Evolutionary conservation across 306 rosid species (phyloP).

Genomic region (Spatholobus suberectus): DNA sequence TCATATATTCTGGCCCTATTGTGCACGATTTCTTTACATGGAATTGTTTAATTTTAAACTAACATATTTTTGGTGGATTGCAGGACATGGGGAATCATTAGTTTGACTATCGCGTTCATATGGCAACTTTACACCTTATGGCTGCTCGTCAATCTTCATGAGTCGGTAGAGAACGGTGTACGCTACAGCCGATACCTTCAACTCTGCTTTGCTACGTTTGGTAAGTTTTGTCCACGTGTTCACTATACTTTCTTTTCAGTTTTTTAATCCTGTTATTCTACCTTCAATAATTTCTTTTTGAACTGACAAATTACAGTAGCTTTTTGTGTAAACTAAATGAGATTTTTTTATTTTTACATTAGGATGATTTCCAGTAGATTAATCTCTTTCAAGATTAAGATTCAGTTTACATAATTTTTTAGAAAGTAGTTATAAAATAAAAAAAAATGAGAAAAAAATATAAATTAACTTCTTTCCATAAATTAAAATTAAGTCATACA

Average conservation of each 20-base stretch:
- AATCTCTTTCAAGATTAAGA: neutral
- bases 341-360: neutral
- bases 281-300: neutral
- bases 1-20: too few relatives aligned
- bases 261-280: neutral
- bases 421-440: too few relatives aligned
- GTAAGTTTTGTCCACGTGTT: constrained; percentile 36
- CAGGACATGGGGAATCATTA: constrained; percentile 72
- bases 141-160: constrained; percentile 63
- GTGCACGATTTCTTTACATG: neutral
- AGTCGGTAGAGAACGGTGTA: constrained; percentile 52
- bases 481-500: neutral
- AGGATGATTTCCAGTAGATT: neutral
- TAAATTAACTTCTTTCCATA: too few relatives aligned
- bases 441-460: too few relatives aligned
- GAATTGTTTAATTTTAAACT: neutral
- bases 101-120: constrained; percentile 55
- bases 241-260: neutral
- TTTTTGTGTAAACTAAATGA: neutral
- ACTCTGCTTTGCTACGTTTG: constrained; percentile 58
- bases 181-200: constrained; percentile 66
- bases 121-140: constrained; percentile 77
- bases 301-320: neutral
- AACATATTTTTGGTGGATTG: neutral
- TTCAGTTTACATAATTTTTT: neutral